phyloP scores from a whole-genome alignment of 176 grass and related monocot genomes.

The Zoysia pacifica region DNA sequence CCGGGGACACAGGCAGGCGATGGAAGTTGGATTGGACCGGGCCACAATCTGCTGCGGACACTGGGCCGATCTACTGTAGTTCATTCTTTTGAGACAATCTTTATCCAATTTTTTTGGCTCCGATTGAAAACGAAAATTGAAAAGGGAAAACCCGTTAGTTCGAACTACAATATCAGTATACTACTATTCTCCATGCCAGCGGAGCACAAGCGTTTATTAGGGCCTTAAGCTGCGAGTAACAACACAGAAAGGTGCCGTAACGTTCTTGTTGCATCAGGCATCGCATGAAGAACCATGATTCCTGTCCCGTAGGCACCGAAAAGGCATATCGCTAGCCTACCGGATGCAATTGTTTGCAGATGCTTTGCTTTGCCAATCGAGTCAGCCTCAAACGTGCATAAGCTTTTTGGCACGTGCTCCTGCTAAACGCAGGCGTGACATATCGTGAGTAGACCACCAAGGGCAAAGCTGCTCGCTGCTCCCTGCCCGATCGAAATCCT shows the following conservation, averaged over 20 bases:
- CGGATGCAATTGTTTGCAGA: neutral
- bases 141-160: too few species aligned
- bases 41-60: neutral
- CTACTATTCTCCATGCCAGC: too few species aligned
- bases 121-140: neutral
- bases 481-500: neutral
- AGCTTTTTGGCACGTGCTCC: neutral
- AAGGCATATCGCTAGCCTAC: neutral
- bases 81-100: neutral
- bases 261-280: neutral
- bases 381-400: neutral
- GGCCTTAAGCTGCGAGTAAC: neutral
- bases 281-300: neutral
- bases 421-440: neutral
- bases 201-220: too few species aligned
- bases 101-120: too few species aligned
- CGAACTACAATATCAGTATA: too few species aligned
- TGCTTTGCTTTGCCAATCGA: neutral
- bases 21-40: neutral
- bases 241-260: neutral
- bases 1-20: neutral
- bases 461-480: neutral
- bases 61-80: neutral
- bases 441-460: neutral
- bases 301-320: neutral